Evolutionary conservation across 768 basidiomycete genomes (phyloP), one percentile per base, ranked within the genome.

Genomic region (Lactarius vividus): DNA sequence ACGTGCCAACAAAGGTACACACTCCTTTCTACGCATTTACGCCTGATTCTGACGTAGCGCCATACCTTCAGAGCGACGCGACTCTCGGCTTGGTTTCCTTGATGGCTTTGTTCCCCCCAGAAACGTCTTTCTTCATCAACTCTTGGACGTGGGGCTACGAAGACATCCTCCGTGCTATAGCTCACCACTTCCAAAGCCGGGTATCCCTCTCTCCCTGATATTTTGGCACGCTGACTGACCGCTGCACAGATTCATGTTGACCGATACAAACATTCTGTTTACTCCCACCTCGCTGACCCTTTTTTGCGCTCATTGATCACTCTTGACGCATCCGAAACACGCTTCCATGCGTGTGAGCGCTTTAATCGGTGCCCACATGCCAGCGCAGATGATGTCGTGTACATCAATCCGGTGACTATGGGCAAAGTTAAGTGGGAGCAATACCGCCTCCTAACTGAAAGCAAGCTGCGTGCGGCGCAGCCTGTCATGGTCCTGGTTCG

Each of bases 101-200:
- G 1, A 88, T 98, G 75, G 77, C 80, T 11, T 72, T 86, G 3
- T 90, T 88, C 63, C 89, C 94, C 0, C 67, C 78, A 0, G 77
- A 81, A 4, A 88, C 88, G 0, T 80, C 85, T 62, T 97, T 98
- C 77, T 98, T 91, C 77, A 80, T 99, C 64, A 96, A 97, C 72
- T 74, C 85, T 0, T 99, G 96, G 96, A 96, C 96, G 0, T 96
- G 91, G 88, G 96, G 96, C 0, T 98, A 97, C 74, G 96, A 99
- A 75, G 92, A 95, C 63, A 78, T 96, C 16, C 79, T 97, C 33
- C 92, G 93, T 71, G 91, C 82, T 0, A 78, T 98, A 9, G 83
- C 89, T 2, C 77, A 80, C 2, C 78, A 80, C 0, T 98, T 96
- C 71, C 80, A 84, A 39, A 78, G 81, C 61, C 81, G 84, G 77